Base-by-base conservation (phyloP, 1,284 basidiomycete species). In the Tetrapyrgos nigripes region DNA sequence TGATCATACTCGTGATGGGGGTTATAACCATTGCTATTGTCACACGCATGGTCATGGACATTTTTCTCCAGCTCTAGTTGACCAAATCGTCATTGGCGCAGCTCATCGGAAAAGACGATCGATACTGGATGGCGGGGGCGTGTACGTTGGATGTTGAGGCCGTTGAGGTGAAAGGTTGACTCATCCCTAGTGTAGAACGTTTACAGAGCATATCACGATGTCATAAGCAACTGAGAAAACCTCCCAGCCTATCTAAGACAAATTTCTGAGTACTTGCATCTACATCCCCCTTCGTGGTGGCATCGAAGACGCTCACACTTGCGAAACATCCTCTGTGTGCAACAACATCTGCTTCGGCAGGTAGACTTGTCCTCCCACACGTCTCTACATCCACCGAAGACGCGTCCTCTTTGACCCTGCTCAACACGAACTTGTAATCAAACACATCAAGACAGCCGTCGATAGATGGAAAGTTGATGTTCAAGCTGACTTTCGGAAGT, bases 381-480 rank as follows among this genome's bases (percentile, higher is more conserved):
- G 74, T 78, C 46, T 63, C 62, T 8, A 82, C 77, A 62, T 84
- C 81, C 17, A 64, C 68, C 4, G 70, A 71, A 29, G 61, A 62
- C 10, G 66, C 54, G 55, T 70, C 67, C 9, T 68, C 55, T 17
- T 68, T 43, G 27, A 82, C 68, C n/a, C 82, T 71, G 44, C 83
- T 80, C 46, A 84, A 68, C 2, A 84, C 73, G 64, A 78, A 85
- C 53, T 73, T 69, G 70, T 74, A 81, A 60, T 72, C 73, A 5
- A 66, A 63, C 4, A 73, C 67, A 17, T 65, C 65, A 13, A 74
- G 43, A 64, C 82, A 84, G 26, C 65, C 70, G 40, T 74, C 69
- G 1, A 73, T 76, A 26, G 75, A 63, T 0, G 79, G 77, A 68
- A 78, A 84, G 71, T 86, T 85, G 61, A 85, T 81, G 67, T 83